Evolutionary conservation across 768 basidiomycete species (phyloP), one percentile per base, ranked within the genome.

Genomic region (Dioszegia hungarica): DNA sequence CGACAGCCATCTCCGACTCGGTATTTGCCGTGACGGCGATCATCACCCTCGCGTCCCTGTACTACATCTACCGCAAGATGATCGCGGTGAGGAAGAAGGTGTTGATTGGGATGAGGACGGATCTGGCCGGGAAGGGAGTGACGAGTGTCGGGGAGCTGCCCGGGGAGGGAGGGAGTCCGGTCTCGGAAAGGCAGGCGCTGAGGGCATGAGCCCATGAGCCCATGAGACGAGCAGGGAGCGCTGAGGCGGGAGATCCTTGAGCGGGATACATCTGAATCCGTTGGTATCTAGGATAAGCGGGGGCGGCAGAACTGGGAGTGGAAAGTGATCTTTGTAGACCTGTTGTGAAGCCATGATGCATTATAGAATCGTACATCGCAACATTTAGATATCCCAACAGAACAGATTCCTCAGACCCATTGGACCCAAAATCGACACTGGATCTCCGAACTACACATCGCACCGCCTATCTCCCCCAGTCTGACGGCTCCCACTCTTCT

Each of bases 1-100:
- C 45, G 12, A 46, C 45, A 56, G 82, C 87, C 52, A 81, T 90
- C 56, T 86, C 84, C 57, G 84, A 88, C 60, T 75, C 79, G 11
- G 88, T 93, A 2, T 78, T 89, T 37, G 85, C 70, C 11, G 54
- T 86, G 34, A 89, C 89, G 0, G 73, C 84, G 24, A 34, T 89
- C 19, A 82, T 93, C 61, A 92, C 91, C 0, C 43, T 88, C 49
- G 72, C 77, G 24, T 87, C 60, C 12, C 43, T 68, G 15, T 67
- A 61, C 49, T 93, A 87, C 72, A 88, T 94, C 64, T 82, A 82
- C 62, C 80, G 75, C 50, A 70, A 84, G 73, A 88, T 94, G 82
- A 83, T 84, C 5, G 57, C 57, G 28, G 71, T 70, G 2, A 51
- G 74, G n/a, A 73, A 73, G 51, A 56, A 61, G 33, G 74, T 77